Conservation (phyloP, 192 early-diverging fungal genomes). For the Coemansia sp. region DNA sequence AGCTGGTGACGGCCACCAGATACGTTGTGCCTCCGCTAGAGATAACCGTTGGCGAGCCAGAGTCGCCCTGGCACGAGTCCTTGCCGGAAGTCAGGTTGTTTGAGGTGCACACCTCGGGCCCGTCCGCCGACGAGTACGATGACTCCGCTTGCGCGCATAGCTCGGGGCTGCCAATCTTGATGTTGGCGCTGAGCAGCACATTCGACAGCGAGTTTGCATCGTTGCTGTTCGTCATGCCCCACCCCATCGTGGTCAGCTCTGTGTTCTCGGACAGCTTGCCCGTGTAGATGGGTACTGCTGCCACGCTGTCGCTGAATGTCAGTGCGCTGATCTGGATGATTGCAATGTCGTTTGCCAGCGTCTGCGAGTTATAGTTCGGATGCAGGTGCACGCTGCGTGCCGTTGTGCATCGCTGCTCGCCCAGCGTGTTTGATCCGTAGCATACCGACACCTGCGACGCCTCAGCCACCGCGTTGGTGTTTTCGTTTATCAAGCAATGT, state of each 20-base stretch:
- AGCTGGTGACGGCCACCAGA: conserved; percentile 37
- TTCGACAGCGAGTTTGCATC: conserved; percentile 13
- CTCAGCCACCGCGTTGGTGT: conserved; percentile 16
- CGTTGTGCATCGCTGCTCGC: conserved; percentile 15
- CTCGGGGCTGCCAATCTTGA: conserved; percentile 23
- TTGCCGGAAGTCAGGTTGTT: conserved; percentile 47
- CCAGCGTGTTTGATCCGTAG: conserved; percentile 31
- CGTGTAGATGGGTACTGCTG: conserved; percentile 18
- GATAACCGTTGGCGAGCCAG: conserved; percentile 40
- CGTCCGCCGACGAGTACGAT: conserved; percentile 24
- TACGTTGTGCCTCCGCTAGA: conserved; percentile 9
- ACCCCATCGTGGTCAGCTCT: conserved; percentile 44
- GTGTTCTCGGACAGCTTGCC: conserved; percentile 24
- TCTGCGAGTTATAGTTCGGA: conserved; percentile 22
- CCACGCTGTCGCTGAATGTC: neutral
- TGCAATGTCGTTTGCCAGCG: conserved; percentile 46
- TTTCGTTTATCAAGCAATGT: conserved; percentile 39
- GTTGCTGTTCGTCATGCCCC: conserved; percentile 42
- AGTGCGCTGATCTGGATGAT: conserved; percentile 25
- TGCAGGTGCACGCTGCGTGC: conserved; percentile 35
- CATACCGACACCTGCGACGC: conserved; percentile 30
- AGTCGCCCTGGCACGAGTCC: conserved; percentile 55
- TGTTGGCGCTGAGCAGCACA: conserved; percentile 26
- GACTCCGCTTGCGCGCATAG: conserved; percentile 23
- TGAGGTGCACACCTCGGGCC: conserved; percentile 37